Evolutionary conservation across 257 asterid genomes (phyloP), one percentile per base, ranked within the genome.

Genomic region (Cinchona pubescens): DNA sequence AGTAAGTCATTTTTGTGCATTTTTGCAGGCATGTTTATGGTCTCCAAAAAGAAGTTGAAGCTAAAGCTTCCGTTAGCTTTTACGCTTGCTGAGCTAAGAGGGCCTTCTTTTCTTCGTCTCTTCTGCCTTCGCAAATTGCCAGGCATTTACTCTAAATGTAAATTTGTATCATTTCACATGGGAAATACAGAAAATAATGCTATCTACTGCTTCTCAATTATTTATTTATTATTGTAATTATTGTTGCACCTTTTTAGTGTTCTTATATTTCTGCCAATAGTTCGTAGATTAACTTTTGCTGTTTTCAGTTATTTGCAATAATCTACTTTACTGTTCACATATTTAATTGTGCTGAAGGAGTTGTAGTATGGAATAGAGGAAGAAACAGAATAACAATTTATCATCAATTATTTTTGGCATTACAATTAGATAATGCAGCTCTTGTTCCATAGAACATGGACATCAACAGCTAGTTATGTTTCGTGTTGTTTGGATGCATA

Each of bases 11-110:
- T 18, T 40, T 55, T 4, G 3, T 42, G 8, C 42, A 34, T n/a
- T 56, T 69, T 59, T 84, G 90, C 92, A 92, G 96, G 96, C 87
- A 8, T 90, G 93, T 77, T 84, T 89, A 83, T 90, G 97, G 76
- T 90, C 96, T 45, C 93, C 96, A 13, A 92, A 85, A 85, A 92
- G 92, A 80, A 75, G 75, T 42, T 86, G 82, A 87, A 74, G 73
- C 69, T 45, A 59, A 56, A 67, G 19, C 32, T 69, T 19, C 2
- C 29, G 4, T 23, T n/a, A n/a, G 55, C 23, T 19, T 49, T 16
- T 55, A 4, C 7, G 61, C 23, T 30, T 7, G 19, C 7, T n/a
- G 34, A 46, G 46, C 51, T 46, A 46, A 25, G 16, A 75, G 16
- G 49, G 9, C 29, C n/a, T 9, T 63, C 69, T 3, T 30, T 16